These are phyloP conservation scores for Sporisorium reilianum DNA, from an alignment of 1,284 basidiomycete genomes.

Conservation along the genomic window DNA sequence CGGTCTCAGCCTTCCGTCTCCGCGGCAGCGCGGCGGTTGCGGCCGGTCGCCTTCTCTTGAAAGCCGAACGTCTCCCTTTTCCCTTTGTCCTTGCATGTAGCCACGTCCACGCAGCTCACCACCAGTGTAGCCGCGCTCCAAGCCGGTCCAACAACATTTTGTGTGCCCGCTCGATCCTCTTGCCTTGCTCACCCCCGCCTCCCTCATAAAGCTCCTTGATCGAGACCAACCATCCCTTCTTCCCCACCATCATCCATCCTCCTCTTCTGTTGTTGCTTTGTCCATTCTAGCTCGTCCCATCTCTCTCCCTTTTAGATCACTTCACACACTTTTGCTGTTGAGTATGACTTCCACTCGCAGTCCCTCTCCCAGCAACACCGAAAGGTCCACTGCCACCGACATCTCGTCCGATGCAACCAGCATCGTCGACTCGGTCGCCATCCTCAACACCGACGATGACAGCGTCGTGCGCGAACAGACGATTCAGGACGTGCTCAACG, in stretches of 20 bases:
- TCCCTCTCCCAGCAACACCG: conserved; percentile 34
- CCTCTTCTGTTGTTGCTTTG: neutral
- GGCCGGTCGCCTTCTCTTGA: neutral
- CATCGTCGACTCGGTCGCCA: conserved; percentile 28
- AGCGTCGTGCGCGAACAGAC: conserved; percentile 21
- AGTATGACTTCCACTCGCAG: conserved; percentile 43
- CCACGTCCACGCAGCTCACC: neutral
- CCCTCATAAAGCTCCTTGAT: neutral
- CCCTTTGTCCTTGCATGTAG: neutral
- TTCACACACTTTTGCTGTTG: neutral
- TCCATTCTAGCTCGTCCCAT: too few relatives aligned
- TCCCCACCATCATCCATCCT: neutral
- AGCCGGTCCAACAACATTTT: too few relatives aligned
- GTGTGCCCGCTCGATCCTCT: neutral
- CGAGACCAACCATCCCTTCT: conserved; percentile 1
- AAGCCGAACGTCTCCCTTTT: neutral
- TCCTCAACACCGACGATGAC: conserved; percentile 27
- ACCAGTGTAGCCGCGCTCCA: neutral
- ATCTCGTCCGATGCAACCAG: conserved; percentile 36
- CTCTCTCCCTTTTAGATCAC: too few relatives aligned
- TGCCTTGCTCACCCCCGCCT: neutral
- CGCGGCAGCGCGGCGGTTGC: conserved; percentile 2
- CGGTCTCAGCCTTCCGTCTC: neutral
- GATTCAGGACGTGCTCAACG: conserved; percentile 36
- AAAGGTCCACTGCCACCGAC: conserved; percentile 35